A percentile compares a stretch with the other conserved stretches of the same genome.
phyloP scores from a whole-genome alignment of 2,329 filamentous ascomycete genomes.

The Thelonectria blattea region DNA sequence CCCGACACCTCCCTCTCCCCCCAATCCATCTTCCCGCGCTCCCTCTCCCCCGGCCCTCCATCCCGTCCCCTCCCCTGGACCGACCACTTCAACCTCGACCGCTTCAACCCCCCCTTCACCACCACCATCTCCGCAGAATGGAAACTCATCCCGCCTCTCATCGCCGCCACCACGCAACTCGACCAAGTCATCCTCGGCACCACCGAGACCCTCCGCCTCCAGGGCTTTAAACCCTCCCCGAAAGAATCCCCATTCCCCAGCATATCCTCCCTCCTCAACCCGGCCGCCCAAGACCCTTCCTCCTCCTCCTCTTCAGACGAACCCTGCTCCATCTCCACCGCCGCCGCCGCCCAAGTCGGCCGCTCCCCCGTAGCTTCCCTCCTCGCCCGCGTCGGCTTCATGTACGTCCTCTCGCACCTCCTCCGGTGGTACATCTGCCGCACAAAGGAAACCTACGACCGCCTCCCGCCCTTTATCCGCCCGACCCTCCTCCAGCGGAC shows the following conservation, averaged over 20 bases:
- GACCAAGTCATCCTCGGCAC: constrained; percentile 25
- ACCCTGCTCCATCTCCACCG: constrained; percentile 22
- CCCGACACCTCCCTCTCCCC: constrained; percentile 7
- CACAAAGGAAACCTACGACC: constrained; percentile 33
- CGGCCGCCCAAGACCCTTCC: not conserved
- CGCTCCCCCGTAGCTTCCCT: constrained; percentile 17
- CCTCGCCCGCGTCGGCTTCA: constrained; percentile 29
- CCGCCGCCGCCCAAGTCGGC: constrained; percentile 25
- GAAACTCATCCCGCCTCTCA: constrained; percentile 24
- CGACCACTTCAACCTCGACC: constrained; percentile 21
- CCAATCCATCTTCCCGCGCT: not conserved
- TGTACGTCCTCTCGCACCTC: constrained; percentile 23
- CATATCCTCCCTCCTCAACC: constrained; percentile 35
- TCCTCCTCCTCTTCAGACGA: not conserved
- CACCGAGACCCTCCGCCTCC: constrained; percentile 19
- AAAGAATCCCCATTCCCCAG: constrained; percentile 30
- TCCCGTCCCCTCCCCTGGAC: constrained; percentile 23
- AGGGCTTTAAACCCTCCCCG: constrained; percentile 7
- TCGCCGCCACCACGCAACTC: constrained; percentile 23
- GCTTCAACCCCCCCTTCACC: constrained; percentile 1
- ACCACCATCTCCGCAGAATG: constrained; percentile 7
- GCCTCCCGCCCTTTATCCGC: constrained; percentile 31
- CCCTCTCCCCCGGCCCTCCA: not conserved
- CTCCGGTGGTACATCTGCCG: constrained; percentile 32
- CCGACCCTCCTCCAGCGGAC: constrained; percentile 35